A percentile compares a stretch with the other conserved stretches of the same genome.
Conservation (phyloP, 768 basidiomycete genomes). For the Gloeophyllum trabeum region DNA sequence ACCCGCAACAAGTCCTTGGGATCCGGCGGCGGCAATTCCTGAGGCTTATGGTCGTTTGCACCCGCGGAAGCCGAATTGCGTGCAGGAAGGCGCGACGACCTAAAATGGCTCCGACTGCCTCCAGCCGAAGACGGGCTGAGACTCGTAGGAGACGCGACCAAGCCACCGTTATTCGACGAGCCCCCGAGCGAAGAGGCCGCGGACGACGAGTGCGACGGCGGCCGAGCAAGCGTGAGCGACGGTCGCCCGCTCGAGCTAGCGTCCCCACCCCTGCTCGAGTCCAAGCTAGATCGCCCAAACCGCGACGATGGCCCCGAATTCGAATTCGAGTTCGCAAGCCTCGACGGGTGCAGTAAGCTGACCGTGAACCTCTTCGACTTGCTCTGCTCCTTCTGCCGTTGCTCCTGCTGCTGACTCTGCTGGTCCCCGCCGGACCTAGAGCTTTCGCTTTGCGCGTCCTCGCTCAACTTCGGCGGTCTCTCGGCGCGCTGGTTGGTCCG, state of each 20-base stretch:
- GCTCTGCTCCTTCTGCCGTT: conserved; percentile 15
- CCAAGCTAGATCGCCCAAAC: conserved; percentile 10
- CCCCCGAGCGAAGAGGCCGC: conserved; percentile 1
- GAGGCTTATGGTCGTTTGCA: not conserved
- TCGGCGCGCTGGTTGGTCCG: conserved; percentile 11
- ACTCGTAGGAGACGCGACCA: not conserved
- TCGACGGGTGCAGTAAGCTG: conserved; percentile 30
- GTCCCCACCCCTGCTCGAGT: conserved; percentile 12
- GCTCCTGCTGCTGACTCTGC: conserved; percentile 9
- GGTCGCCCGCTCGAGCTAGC: conserved; percentile 5
- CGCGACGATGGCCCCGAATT: not conserved
- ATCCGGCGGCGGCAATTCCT: conserved; percentile 27
- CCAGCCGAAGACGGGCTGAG: conserved; percentile 2
- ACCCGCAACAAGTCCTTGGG: conserved; percentile 44
- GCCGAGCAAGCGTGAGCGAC: conserved; percentile 7
- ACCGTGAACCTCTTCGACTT: conserved; percentile 32
- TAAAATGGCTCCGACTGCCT: conserved; percentile 6
- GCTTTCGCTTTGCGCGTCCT: too few species aligned
- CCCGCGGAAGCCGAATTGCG: not conserved
- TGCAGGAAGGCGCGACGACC: not conserved
- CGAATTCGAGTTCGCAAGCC: conserved; percentile 10
- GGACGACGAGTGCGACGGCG: conserved; percentile 7
- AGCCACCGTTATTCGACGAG: not conserved
- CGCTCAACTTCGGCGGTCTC: not conserved
- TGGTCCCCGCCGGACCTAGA: too few species aligned